Percentiles rank a stretch among this genome's conserved stretches.
phyloP scores from a whole-genome alignment of 306 rosid species.

The Castanea sativa region DNA sequence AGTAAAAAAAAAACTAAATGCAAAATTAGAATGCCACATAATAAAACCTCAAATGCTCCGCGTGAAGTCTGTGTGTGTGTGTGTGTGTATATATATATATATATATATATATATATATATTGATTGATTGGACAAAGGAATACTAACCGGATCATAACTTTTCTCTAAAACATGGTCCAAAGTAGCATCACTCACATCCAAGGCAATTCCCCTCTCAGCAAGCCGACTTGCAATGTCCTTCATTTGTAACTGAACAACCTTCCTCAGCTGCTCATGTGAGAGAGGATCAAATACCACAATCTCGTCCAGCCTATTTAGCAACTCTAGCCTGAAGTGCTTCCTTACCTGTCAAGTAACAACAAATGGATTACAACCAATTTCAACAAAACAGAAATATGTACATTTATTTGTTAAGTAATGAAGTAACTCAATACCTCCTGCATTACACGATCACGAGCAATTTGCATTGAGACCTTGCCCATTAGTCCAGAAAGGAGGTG shows the following conservation, averaged over 20 bases:
- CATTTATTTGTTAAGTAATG: neutral
- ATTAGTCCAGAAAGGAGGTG: constrained; percentile 66
- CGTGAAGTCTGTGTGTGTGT: too few species aligned
- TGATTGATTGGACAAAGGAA: neutral
- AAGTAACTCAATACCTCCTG: constrained; percentile 44
- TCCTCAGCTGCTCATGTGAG: constrained; percentile 70
- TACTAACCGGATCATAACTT: constrained; percentile 83
- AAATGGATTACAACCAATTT: neutral
- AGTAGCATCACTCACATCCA: constrained; percentile 81
- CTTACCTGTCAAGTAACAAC: constrained; percentile 44
- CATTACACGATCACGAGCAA: constrained; percentile 72
- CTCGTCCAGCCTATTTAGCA: constrained; percentile 78
- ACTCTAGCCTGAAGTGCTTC: constrained; percentile 82
- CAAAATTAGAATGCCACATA: too few species aligned
- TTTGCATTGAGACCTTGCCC: constrained; percentile 76
- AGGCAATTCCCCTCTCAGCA: constrained; percentile 76
- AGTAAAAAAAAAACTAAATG: too few species aligned
- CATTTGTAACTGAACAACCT: constrained; percentile 87
- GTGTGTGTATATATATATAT: too few species aligned
- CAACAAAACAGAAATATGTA: neutral
- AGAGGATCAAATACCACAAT: constrained; percentile 86
- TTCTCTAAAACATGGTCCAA: constrained; percentile 56
- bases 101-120: too few species aligned
- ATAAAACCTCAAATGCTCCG: too few species aligned
- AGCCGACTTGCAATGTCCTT: constrained; percentile 74